Evolutionary conservation across 208 protist species (phyloP).

Genomic region (Trypanosoma vivax): DNA sequence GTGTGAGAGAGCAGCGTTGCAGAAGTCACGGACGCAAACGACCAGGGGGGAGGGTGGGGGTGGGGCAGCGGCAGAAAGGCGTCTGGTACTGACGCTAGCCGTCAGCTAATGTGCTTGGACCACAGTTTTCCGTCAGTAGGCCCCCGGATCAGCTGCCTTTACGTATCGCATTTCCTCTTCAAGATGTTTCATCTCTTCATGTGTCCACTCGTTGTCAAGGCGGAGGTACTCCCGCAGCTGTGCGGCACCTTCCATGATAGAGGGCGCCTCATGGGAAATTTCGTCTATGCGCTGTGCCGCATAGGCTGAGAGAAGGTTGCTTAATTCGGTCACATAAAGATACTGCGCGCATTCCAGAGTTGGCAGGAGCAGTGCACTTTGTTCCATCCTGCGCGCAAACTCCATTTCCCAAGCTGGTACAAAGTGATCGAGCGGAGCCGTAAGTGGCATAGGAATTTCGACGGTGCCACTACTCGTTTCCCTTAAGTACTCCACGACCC

Average conservation of each 20-base stretch:
- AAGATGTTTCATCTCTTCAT: slow-evolving; percentile 59
- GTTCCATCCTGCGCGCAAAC: slow-evolving; percentile 32
- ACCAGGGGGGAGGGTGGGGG: too few species aligned
- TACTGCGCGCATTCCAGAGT: slow-evolving; percentile 44
- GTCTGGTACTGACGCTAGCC: too few species aligned
- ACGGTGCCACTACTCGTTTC: slow-evolving; percentile 16
- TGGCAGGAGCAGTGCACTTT: slow-evolving; percentile 26
- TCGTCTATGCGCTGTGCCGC: slow-evolving; percentile 50
- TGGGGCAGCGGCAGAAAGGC: too few species aligned
- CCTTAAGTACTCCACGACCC: slow-evolving; percentile 14
- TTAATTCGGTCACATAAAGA: slow-evolving; percentile 38
- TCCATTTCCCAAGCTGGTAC: slow-evolving; percentile 34
- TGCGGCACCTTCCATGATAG: slow-evolving; percentile 69
- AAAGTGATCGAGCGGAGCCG: slow-evolving; percentile 17
- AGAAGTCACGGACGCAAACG: not conserved
- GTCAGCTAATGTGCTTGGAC: too few species aligned
- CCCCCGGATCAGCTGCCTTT: slow-evolving; percentile 43
- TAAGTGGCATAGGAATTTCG: slow-evolving; percentile 43
- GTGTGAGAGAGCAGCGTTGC: not conserved
- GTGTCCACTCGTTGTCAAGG: slow-evolving; percentile 72
- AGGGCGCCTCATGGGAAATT: slow-evolving; percentile 38
- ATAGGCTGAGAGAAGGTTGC: slow-evolving; percentile 45
- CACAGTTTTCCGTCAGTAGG: slow-evolving; percentile 32
- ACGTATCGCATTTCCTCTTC: slow-evolving; percentile 66
- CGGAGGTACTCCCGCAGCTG: slow-evolving; percentile 44